Evolutionary conservation across 306 rosid species (phyloP).

Genomic region (Dalbergia oliveri): DNA sequence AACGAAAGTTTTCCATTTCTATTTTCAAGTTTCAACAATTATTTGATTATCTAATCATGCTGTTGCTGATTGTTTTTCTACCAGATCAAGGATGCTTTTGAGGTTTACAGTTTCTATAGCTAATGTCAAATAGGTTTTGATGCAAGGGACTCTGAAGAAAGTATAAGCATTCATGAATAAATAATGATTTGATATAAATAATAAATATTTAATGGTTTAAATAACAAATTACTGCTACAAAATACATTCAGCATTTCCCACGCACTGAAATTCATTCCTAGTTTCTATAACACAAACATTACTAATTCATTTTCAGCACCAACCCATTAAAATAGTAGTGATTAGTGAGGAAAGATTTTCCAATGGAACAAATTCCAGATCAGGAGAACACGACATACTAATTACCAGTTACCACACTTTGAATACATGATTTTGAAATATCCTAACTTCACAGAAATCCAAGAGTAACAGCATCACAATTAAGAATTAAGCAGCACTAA

Average conservation of each 20-base stretch:
- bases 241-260: neutral
- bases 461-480: conserved; percentile 16
- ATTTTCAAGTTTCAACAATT: neutral
- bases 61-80: neutral
- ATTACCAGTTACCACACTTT: conserved; percentile 5
- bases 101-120: neutral
- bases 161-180: conserved; percentile 4
- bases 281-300: conserved; percentile 4
- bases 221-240: conserved; percentile 7
- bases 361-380: neutral
- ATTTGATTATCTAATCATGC: neutral
- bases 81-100: neutral
- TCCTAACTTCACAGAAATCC: conserved; percentile 5
- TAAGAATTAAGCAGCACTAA: neutral
- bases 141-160: neutral
- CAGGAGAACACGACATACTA: neutral
- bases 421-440: conserved; percentile 24
- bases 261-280: neutral
- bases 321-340: neutral
- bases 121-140: neutral
- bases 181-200: neutral
- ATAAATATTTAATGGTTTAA: neutral
- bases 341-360: conserved; percentile 12
- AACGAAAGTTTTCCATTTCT: neutral
- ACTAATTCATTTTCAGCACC: neutral